Base-by-base conservation (phyloP, 192 early-diverging fungal genomes). In the Coemansia sp. region DNA sequence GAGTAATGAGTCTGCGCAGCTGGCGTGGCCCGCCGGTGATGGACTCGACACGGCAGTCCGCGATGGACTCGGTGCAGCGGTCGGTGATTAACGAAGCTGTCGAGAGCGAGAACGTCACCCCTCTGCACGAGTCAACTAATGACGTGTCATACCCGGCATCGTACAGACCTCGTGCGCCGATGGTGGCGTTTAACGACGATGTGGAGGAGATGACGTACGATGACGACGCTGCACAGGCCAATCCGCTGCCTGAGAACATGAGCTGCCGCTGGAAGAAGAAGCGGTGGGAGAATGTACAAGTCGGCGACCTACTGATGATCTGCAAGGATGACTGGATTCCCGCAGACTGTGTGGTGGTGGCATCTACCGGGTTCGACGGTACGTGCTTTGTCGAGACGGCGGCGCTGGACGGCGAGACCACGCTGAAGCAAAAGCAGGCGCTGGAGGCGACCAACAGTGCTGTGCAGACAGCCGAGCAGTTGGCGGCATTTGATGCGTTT, bases 321-420 rank as follows among this genome's bases (percentile, higher is more conserved):
- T 63, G 82, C 44, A 88, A 92, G 71, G 85, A 90, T 60, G 88
- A 93, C 55, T 87, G 87, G 80, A 81, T 94, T 4, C 92, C 93
- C 9, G 90, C 91, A 2, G 93, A 94, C 72, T 73, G 91, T 56
- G 61, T 94, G 3, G 74, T 94, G 56, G 53, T 94, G 20, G 82
- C 84, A 15, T 86, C 90, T 2, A 79, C 86, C 17, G 86, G 87
- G 8, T 83, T 83, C 34, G 86, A 93, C 52, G 91, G 89, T 26
- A 83, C 83, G 25, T 93, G 90, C 58, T 93, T 86, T 83, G 87
- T 95, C 31, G 92, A 95, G 68, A 95, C 93, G 0, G 86, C 92
- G 0, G 86, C 90, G 12, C 78, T 95, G 56, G 93, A 95, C 68
- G 93, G 93, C 37, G 93, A 95, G 62, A 92, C 92, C 14, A 93